Evolutionary conservation across 768 basidiomycete genomes (phyloP).

Genomic region (Leccinum rimulosum): DNA sequence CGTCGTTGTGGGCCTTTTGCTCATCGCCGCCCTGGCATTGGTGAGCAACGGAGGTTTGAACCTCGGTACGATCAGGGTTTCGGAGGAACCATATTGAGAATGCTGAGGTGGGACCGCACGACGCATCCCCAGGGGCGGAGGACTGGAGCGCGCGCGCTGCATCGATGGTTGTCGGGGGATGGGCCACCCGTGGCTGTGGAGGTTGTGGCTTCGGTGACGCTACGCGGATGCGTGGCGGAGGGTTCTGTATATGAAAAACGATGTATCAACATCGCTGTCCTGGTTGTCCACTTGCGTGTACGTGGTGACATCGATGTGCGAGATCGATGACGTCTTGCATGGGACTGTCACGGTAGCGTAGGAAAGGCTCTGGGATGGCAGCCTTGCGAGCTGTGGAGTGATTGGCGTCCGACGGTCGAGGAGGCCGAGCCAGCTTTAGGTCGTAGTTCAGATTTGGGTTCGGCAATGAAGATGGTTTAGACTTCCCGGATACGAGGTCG

Average conservation of each 20-base stretch:
- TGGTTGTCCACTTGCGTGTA: constrained; percentile 18
- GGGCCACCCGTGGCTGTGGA: not conserved
- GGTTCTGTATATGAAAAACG: constrained; percentile 11
- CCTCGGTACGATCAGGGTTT: constrained; percentile 15
- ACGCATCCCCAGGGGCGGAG: constrained; percentile 31
- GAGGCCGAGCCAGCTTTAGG: constrained; percentile 2
- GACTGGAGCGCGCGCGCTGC: constrained; percentile 18
- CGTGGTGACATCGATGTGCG: constrained; percentile 5
- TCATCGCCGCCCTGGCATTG: not conserved
- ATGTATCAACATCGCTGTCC: constrained; percentile 12
- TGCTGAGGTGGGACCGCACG: constrained; percentile 15
- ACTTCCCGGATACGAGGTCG: constrained; percentile 12
- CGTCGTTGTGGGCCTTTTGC: not conserved
- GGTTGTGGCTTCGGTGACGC: not conserved
- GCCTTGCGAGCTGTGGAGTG: not conserved
- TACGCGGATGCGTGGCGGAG: not conserved
- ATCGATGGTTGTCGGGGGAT: constrained; percentile 1
- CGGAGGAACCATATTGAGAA: constrained; percentile 23
- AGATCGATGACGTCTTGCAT: constrained; percentile 24
- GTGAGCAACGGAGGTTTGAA: constrained; percentile 30
- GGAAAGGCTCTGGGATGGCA: not conserved
- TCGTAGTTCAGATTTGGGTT: constrained; percentile 10
- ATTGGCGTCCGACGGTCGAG: not conserved
- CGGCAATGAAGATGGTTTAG: constrained; percentile 11
- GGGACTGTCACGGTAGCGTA: not conserved